Conservation (phyloP, 163 green algal genomes). For the Scenedesmus sp. region DNA sequence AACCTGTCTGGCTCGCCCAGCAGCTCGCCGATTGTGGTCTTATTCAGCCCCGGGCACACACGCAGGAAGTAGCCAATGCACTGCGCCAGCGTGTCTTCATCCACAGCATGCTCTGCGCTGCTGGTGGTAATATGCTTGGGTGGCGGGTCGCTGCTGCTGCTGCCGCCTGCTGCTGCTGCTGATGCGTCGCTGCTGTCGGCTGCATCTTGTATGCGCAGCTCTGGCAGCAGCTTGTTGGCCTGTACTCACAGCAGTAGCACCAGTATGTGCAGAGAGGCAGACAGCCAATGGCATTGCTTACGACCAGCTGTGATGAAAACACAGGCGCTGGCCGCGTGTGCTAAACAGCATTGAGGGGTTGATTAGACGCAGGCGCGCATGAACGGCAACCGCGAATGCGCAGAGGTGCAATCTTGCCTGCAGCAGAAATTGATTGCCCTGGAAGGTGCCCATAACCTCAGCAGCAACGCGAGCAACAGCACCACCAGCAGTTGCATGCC, state of each 20-base stretch:
- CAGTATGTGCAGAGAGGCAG: neutral
- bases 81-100: conserved; percentile 55
- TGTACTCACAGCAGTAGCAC: conserved; percentile 16
- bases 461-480: neutral
- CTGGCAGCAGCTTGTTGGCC: conserved; percentile 61
- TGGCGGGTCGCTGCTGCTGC: neutral
- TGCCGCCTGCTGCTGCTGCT: neutral
- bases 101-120: neutral
- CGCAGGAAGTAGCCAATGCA: conserved; percentile 83
- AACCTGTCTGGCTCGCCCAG: conserved; percentile 86
- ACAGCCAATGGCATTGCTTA: neutral
- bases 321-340: neutral
- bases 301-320: neutral
- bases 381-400: no score
- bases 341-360: no score
- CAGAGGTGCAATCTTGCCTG: no score
- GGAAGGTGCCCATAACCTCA: neutral
- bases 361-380: no score
- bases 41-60: conserved; percentile 85
- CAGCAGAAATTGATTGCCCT: neutral
- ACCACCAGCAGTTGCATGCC: neutral
- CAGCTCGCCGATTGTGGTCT: conserved; percentile 85
- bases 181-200: neutral
- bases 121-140: neutral
- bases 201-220: conserved; percentile 15